Base-by-base conservation (phyloP, 2,329 filamentous ascomycete species). In the Erysiphe neolycopersici region DNA sequence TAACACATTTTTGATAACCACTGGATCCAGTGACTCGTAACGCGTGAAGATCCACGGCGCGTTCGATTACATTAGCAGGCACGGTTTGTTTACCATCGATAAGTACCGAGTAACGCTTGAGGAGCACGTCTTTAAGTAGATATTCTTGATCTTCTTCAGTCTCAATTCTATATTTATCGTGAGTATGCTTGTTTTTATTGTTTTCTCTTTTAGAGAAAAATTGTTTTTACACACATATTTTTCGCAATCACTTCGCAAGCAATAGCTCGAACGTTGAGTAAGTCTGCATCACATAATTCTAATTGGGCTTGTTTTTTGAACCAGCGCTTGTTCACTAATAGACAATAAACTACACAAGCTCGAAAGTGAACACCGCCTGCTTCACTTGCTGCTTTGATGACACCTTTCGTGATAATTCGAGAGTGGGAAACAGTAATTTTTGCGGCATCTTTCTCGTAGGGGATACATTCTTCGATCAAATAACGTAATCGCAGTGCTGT, bases 241-340 rank as follows among this genome's bases (percentile, higher is more conserved):
- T 95, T 98, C 17, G 89, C 85, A 53, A 98, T 78, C 41, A 94
- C 76, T 59, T 94, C 84, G 56, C 84, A 93, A 13, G 89, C 85
- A 2, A 70, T 64, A 1, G 83, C 82, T 29, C 87, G 73, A 33
- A 89, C 64, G 37, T 76, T 62, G 57, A 93, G 82, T 35, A 95
- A 65, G 47, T 83, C 78, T 6, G 85, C 76, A 59, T 98, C 87
- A 83, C 87, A 98, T 2, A 95, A 71, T 64, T 98, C 89, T 6
- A 76, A 59, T 26, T 67, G 48, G 1, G 83, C 74, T 61, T 95
- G 85, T 48, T 72, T 73, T 56, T 72, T 76, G 61, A 94, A 95
- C 73, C 73, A 78, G 43, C 64, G 63, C 58, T 71, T 69, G 40
- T 57, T 58, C 9, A 58, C 55, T 31, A 58, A 48, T 43, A 58